Conservation (phyloP, 1,284 basidiomycete genomes). For the Malassezia equina region DNA sequence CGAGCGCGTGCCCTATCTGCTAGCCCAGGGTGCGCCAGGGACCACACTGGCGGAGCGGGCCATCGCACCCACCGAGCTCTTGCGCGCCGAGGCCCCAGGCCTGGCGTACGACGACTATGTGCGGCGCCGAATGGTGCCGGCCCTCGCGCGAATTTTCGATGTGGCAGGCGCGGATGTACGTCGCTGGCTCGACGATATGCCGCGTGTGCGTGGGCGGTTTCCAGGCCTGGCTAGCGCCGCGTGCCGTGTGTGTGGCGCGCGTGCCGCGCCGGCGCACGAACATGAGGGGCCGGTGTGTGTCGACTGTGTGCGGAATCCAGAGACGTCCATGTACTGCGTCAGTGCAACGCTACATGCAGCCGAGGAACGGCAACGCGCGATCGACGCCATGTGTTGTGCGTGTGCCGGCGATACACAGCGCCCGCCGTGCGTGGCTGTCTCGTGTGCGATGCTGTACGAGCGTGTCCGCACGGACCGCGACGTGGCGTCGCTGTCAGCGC, state of each 20-base stretch:
- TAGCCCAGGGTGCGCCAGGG: slow-evolving; percentile 61
- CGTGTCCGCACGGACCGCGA: slow-evolving; percentile 17
- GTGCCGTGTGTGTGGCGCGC: slow-evolving; percentile 48
- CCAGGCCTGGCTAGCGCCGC: slow-evolving; percentile 53
- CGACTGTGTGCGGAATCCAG: slow-evolving; percentile 11
- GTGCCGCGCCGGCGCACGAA: slow-evolving; percentile 12
- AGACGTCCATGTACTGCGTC: slow-evolving; percentile 15
- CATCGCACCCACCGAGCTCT: slow-evolving; percentile 65
- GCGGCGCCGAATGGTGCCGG: slow-evolving; percentile 71
- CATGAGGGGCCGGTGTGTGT: slow-evolving; percentile 9
- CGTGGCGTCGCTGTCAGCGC: neutral
- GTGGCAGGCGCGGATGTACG: slow-evolving; percentile 80
- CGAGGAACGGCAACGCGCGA: slow-evolving; percentile 17
- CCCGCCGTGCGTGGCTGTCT: slow-evolving; percentile 30
- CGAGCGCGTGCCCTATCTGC: slow-evolving; percentile 84
- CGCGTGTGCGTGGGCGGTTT: slow-evolving; percentile 70
- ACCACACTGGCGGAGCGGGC: slow-evolving; percentile 71
- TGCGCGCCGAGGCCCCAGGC: slow-evolving; percentile 55
- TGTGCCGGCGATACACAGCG: slow-evolving; percentile 19
- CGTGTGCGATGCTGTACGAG: slow-evolving; percentile 37
- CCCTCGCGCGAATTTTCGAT: slow-evolving; percentile 79
- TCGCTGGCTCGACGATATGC: slow-evolving; percentile 82
- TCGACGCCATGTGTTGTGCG: slow-evolving; percentile 27
- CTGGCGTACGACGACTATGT: slow-evolving; percentile 88
- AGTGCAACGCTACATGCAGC: slow-evolving; percentile 13